phyloP scores from a whole-genome alignment of 768 basidiomycete species.

The Russula emetica region DNA sequence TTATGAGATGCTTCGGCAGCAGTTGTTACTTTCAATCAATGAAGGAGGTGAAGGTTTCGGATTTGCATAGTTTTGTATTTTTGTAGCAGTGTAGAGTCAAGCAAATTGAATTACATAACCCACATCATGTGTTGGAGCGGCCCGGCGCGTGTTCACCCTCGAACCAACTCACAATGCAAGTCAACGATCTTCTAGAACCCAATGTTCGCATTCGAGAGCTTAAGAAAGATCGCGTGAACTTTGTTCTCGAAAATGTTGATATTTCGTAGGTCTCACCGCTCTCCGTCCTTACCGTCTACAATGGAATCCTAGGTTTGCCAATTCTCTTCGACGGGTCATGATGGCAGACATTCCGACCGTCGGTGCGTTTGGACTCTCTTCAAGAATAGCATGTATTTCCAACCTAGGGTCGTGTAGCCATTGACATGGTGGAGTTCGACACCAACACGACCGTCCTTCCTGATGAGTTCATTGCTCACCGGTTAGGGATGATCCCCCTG shows the following conservation, averaged over 20 bases:
- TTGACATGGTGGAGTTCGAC: conserved; percentile 93
- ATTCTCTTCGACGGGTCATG: conserved; percentile 88
- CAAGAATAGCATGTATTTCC: not conserved
- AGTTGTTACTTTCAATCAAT: conserved; percentile 85
- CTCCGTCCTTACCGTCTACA: conserved; percentile 13
- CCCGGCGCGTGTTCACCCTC: not conserved
- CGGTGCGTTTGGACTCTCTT: conserved; percentile 50
- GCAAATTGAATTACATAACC: conserved; percentile 20
- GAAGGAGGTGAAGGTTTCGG: conserved; percentile 97
- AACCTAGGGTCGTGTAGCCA: conserved; percentile 50
- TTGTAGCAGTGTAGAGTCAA: conserved; percentile 9
- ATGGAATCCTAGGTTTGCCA: conserved; percentile 66
- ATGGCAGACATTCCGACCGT: conserved; percentile 97
- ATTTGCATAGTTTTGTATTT: conserved; percentile 51
- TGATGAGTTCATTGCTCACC: conserved; percentile 96
- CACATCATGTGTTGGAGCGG: not conserved
- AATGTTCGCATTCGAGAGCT: conserved; percentile 80
- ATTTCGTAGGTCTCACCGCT: conserved; percentile 61
- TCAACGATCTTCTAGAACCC: conserved; percentile 48
- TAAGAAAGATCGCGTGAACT: conserved; percentile 81
- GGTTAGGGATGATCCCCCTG: conserved; percentile 91
- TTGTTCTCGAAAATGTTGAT: conserved; percentile 94
- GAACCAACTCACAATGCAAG: conserved; percentile 33
- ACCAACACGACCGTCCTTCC: conserved; percentile 90
- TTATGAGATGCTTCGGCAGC: conserved; percentile 93